Percentiles rank a stretch among this genome's conserved stretches.
Conservation (phyloP, 345 rosid genomes). For the Pugionium dolabratum region DNA sequence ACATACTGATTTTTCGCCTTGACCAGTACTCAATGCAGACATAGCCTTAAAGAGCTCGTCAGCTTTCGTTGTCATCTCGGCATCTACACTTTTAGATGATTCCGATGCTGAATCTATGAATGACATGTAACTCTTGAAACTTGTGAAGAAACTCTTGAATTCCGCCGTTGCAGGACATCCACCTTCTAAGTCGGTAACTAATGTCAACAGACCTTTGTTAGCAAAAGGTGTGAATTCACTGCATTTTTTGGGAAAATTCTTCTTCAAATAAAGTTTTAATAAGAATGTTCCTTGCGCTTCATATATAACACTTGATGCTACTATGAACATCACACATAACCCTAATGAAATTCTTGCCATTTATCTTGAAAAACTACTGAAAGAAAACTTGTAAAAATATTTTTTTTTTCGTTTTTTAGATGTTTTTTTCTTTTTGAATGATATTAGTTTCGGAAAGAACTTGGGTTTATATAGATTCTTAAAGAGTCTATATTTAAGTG, state of each 20-base stretch:
- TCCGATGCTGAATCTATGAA: constrained; percentile 16
- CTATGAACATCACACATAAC: constrained; percentile 29
- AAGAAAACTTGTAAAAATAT: neutral
- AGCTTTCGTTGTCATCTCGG: constrained; percentile 15
- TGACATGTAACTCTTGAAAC: constrained; percentile 22
- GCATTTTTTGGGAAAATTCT: constrained; percentile 11
- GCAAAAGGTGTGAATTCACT: constrained; percentile 29
- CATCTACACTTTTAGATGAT: neutral
- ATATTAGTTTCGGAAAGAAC: constrained; percentile 1
- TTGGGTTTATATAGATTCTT: constrained; percentile 27
- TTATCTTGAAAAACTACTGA: neutral
- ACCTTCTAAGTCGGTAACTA: constrained; percentile 13
- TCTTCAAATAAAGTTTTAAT: constrained; percentile 15
- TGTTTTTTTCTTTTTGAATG: neutral
- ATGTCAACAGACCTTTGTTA: constrained; percentile 21
- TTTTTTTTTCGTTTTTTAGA: neutral
- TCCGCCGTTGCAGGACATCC: constrained; percentile 17
- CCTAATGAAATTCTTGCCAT: constrained; percentile 33
- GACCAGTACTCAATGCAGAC: constrained; percentile 22
- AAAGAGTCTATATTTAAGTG: constrained; percentile 12
- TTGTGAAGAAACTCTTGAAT: constrained; percentile 33
- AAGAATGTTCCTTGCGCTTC: constrained; percentile 37
- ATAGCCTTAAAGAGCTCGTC: constrained; percentile 18
- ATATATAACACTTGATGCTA: constrained; percentile 38
- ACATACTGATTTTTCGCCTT: constrained; percentile 33